Evolutionary conservation across 164 flowering plant genomes (phyloP).

Genomic region (Vitis labrusca): DNA sequence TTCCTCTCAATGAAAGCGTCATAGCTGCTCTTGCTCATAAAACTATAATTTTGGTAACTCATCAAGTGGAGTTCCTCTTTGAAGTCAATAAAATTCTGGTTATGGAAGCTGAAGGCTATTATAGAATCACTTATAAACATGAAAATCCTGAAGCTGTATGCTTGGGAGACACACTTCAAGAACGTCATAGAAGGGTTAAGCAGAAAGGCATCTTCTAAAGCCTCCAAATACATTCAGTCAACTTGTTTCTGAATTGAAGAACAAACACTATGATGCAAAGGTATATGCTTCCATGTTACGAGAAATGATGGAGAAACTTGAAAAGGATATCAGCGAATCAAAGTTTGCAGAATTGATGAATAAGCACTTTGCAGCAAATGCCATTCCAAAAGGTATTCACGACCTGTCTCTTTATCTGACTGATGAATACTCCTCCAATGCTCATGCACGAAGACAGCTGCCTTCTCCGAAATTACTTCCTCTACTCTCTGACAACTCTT

Average conservation of each 20-base stretch:
- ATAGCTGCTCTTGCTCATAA: no score
- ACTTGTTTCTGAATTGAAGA: no score
- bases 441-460: conserved; percentile 86
- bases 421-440: conserved; percentile 97
- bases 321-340: conserved; percentile 61
- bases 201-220: conserved; percentile 18
- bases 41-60: no score
- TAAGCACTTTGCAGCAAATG: conserved; percentile 93
- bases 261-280: no score
- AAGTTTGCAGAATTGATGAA: conserved; percentile 86
- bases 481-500: no score
- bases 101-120: conserved; percentile 24
- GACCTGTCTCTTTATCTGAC: conserved; percentile 90
- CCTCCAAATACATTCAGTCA: no score
- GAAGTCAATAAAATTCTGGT: no score
- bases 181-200: conserved; percentile 29
- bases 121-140: conserved; percentile 44
- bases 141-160: conserved; percentile 50
- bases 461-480: no score
- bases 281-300: no score
- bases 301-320: no score
- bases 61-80: no score
- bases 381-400: conserved; percentile 14
- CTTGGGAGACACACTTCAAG: conserved; percentile 50
- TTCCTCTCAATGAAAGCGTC: no score